Evolutionary conservation across 805 yeast genomes (phyloP), one percentile per base, ranked within the genome.

Genomic region (Limtongia smithiae): DNA sequence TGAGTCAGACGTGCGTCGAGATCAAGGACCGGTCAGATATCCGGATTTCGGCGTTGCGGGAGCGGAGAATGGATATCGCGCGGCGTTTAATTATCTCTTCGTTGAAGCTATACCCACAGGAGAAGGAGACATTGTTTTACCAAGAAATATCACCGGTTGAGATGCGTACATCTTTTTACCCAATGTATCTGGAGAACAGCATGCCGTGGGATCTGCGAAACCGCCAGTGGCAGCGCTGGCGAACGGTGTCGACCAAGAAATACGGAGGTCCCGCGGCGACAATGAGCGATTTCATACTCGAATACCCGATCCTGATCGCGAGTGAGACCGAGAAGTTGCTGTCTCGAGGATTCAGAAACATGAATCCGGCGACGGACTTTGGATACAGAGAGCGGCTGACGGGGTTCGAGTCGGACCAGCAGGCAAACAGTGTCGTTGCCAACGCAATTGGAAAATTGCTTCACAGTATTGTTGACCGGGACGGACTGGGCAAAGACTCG

Each of bases 161-260:
- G 18, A 22, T 31, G 25, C 36, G 38, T 9, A 45, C 50, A 12
- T 39, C 49, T 14, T 50, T 50, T 30, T 46, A 41, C 38, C 37
- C 28, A 7, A 39, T 45, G 4, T 36, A 39, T 24, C 43, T 36
- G 18, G 50, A 44, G 17, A 35, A 41, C 33, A 32, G 47, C 20
- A 20, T 45, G 15, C 54, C 54, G 6, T 44, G 49, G 50, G 15
- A 45, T n/a, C 31, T 38, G 4, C 46, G 54, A 15, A 41, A 45
- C 15, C 31, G 43, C 31, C 46, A 41, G 15, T 50, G 54, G 54
- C 32, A 35, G 31, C 34, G 54, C 9, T 50, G 54, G 54, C 45
- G 46, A 12, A 25, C 51, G 8, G 50, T 46, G 35, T 28, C 24
- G 17, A 14, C 30, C 7, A 28, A 34, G 32, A 14, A 14, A 30